Base-by-base conservation (phyloP, 441 rosid genomes). In the Macaranga tanarius region DNA sequence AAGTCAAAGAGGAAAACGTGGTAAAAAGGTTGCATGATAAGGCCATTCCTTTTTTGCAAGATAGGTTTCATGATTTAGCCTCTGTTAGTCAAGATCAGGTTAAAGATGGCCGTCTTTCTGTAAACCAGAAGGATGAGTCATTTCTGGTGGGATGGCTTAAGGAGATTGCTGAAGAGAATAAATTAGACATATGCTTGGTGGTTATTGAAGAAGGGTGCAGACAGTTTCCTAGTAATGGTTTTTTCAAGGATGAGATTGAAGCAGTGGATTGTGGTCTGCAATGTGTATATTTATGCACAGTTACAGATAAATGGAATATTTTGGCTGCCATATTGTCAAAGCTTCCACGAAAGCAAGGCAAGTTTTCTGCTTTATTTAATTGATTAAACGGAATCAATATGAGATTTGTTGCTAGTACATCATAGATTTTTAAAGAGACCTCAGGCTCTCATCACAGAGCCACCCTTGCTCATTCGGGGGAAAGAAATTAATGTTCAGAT, bases 121-220 rank as follows among this genome's bases (percentile, higher is more conserved):
- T 56, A 75, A 77, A 69, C 76, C 74, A 54, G 25, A 57, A 79
- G 75, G 87, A 68, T 40, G 83, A 86, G 62, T 87, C 97, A 45
- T 93, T 89, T 86, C 84, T 96, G 69, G 91, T 89, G 76, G 87
- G 86, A 80, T 96, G 99, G 98, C 85, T 96, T 69, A 89, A 85
- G 88, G 97, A 93, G 86, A 84, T 87, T 67, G 90, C 98, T 79
- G 66, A 71, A 48, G 96, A 82, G 78, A 92, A 86, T 76, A 89
- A 86, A 73, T 71, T 93, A 73, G 97, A 93, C 70, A 74, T 93
- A 68, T 89, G 96, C 87, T 84, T 86, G 89, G 80, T 80, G 71
- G 95, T 92, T 73, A 85, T 96, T 28, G 97, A 89, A 59, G 99
- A 90, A 88, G 97, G 97, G 67, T 92, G 97, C 82, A 80, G 58